Evolutionary conservation across 1,139 yeast species (phyloP).

Genomic region (Pichia sp.): DNA sequence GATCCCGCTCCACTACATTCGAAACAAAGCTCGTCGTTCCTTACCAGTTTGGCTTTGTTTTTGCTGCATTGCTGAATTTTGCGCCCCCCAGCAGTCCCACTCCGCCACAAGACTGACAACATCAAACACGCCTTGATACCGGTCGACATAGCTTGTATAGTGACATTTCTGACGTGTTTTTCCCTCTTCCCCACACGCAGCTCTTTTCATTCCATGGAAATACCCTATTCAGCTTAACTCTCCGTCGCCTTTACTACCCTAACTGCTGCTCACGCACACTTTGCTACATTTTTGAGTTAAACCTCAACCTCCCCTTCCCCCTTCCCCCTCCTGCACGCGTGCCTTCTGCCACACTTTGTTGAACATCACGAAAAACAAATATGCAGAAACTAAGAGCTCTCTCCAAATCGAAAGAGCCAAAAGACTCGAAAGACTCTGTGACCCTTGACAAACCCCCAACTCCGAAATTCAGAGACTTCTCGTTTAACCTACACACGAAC

Average conservation of each 20-base stretch:
- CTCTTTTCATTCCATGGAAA: background rate
- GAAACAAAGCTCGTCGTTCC: background rate
- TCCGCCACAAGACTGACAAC: background rate
- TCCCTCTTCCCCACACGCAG: background rate
- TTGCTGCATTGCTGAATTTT: background rate
- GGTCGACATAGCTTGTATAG: background rate
- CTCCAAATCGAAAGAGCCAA: conserved; percentile 17
- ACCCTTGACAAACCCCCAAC: conserved; percentile 5
- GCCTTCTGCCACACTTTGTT: background rate
- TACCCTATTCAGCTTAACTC: background rate
- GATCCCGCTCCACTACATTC: background rate
- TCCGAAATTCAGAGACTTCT: conserved; percentile 6
- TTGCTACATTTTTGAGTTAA: background rate
- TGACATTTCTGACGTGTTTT: background rate
- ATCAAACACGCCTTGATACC: no score
- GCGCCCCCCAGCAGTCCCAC: background rate
- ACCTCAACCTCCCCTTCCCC: background rate
- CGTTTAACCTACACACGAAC: conserved; percentile 2
- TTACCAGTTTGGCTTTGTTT: background rate
- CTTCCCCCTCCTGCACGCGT: background rate
- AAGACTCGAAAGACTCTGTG: background rate
- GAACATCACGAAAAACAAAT: background rate
- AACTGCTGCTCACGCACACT: background rate
- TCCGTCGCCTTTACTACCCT: background rate
- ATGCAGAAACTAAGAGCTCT: conserved; percentile 26